phyloP scores from a whole-genome alignment of 805 yeast species.

The Wickerhamomyces strasburgensis region DNA sequence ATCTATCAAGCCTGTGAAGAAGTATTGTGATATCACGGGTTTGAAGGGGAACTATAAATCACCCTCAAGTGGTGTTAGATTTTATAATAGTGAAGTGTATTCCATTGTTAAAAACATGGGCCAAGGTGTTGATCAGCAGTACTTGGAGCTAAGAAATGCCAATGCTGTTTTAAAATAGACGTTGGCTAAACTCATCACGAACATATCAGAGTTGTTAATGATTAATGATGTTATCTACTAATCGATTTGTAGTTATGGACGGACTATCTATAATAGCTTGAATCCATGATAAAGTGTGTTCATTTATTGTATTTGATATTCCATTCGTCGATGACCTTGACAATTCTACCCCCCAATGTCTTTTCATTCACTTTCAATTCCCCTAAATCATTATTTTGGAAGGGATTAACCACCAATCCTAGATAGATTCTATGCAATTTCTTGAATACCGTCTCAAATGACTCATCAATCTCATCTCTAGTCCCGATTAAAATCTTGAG shows the following conservation, averaged over 20 bases:
- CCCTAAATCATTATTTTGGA: constrained; percentile 30
- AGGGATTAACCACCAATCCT: constrained; percentile 58
- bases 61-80: constrained; percentile 71
- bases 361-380: constrained; percentile 24
- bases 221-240: too few relatives aligned
- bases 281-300: too few relatives aligned
- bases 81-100: constrained; percentile 78
- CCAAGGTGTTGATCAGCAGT: constrained; percentile 91
- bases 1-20: constrained; percentile 70
- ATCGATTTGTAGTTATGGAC: too few relatives aligned
- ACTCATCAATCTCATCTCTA: constrained; percentile 28
- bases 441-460: constrained; percentile 28
- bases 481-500: constrained; percentile 60
- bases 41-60: constrained; percentile 70
- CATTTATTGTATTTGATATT: neutral
- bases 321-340: constrained; percentile 10
- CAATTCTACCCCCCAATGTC: constrained; percentile 12
- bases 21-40: constrained; percentile 93
- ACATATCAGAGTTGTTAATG: too few relatives aligned
- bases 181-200: too few relatives aligned
- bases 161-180: constrained; percentile 67
- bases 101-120: constrained; percentile 73
- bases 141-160: constrained; percentile 80
- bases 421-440: constrained; percentile 51
- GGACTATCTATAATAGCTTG: too few relatives aligned